A percentile compares a stretch with the other conserved stretches of the same genome.
phyloP scores from a whole-genome alignment of 1,284 basidiomycete species.

The Papiliotrema fonsecae region DNA sequence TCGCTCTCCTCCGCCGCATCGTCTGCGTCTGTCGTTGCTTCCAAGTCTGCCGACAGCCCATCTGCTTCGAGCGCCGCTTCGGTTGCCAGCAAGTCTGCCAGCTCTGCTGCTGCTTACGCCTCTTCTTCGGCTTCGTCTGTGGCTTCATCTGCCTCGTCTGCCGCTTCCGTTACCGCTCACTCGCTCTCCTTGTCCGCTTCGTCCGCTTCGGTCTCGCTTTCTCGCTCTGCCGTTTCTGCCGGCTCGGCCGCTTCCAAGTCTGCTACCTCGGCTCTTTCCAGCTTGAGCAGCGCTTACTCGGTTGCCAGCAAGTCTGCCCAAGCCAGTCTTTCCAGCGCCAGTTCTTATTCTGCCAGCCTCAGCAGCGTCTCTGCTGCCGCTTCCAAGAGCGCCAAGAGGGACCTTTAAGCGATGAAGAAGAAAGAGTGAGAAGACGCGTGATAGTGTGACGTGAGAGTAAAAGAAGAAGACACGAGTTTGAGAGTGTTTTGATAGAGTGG shows the following conservation, averaged over 20 bases:
- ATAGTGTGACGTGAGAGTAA: neutral
- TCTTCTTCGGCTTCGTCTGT: constrained; percentile 42
- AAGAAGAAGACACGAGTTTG: neutral
- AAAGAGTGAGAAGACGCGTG: neutral
- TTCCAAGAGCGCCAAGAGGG: constrained; percentile 30
- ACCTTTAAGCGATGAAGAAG: constrained; percentile 22
- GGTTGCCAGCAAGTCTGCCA: constrained; percentile 38
- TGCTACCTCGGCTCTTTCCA: constrained; percentile 19
- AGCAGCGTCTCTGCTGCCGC: constrained; percentile 24
- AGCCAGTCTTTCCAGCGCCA: constrained; percentile 29
- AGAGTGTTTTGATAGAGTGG: neutral
- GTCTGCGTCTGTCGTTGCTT: constrained; percentile 28
- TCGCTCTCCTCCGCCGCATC: constrained; percentile 38
- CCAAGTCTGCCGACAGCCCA: constrained; percentile 33
- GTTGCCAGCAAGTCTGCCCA: constrained; percentile 49
- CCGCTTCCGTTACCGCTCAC: constrained; percentile 51
- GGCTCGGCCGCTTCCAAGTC: constrained; percentile 34
- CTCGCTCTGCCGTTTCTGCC: constrained; percentile 29
- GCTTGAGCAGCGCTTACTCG: constrained; percentile 33
- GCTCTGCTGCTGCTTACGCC: constrained; percentile 40
- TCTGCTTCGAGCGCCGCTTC: constrained; percentile 36
- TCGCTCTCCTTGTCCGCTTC: constrained; percentile 32
- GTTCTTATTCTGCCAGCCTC: constrained; percentile 27
- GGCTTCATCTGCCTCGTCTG: constrained; percentile 34
- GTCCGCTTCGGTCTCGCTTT: constrained; percentile 24